phyloP scores from a whole-genome alignment of 495 filamentous ascomycete genomes.

The Aspergillus mulundensis region DNA sequence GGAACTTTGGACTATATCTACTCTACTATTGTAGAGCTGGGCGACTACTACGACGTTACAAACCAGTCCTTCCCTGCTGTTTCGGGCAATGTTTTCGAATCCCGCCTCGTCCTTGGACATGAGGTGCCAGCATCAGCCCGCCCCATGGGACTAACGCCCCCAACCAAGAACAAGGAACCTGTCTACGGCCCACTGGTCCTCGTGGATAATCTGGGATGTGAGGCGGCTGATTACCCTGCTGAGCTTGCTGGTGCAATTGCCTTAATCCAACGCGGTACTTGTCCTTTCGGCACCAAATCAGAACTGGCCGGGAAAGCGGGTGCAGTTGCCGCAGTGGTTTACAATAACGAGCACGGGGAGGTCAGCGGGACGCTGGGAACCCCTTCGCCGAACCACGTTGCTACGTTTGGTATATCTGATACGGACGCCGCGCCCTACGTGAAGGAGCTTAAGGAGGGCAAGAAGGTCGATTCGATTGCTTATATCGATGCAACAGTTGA shows the following conservation, averaged over 20 bases:
- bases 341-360: conserved; percentile 49
- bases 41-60: conserved; percentile 55
- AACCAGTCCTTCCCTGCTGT: conserved; percentile 58
- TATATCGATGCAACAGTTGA: conserved; percentile 50
- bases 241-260: conserved; percentile 48
- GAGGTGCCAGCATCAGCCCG: conserved; percentile 45
- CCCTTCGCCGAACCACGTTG: conserved; percentile 49
- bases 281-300: conserved; percentile 58
- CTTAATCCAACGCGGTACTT: conserved; percentile 53
- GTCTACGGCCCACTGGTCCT: conserved; percentile 18
- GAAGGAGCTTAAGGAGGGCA: conserved; percentile 40
- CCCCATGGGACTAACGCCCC: conserved; percentile 57
- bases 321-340: conserved; percentile 57
- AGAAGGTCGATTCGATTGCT: conserved; percentile 47
- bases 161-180: conserved; percentile 52
- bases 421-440: conserved; percentile 46
- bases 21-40: conserved; percentile 41
- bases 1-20: conserved; percentile 59
- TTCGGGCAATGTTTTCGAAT: conserved; percentile 54
- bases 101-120: conserved; percentile 51
- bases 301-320: conserved; percentile 52
- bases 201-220: conserved; percentile 51
- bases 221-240: conserved; percentile 43
- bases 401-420: conserved; percentile 54
- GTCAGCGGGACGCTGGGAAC: conserved; percentile 51